Conservation (phyloP, 331 rosid species). For the Rhamnella rubrinervis region DNA sequence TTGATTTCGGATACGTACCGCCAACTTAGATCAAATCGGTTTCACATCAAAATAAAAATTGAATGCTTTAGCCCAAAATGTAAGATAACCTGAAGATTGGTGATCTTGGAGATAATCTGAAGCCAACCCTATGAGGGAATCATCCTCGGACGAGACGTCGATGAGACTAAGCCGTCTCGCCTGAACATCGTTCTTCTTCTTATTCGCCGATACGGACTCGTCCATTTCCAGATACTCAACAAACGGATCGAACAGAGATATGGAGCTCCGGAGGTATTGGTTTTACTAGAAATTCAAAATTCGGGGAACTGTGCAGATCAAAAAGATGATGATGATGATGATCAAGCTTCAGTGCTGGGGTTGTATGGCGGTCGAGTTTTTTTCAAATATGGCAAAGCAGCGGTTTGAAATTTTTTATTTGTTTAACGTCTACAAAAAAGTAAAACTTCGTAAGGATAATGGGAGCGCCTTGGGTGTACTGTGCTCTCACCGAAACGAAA, state of each 20-base stretch:
- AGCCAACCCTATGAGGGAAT: slow-evolving; percentile 63
- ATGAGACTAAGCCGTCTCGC: slow-evolving; percentile 80
- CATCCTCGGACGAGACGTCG: slow-evolving; percentile 87
- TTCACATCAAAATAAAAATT: neutral
- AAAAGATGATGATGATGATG: slow-evolving; percentile 5
- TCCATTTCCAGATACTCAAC: slow-evolving; percentile 33
- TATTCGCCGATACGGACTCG: slow-evolving; percentile 11
- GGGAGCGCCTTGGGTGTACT: slow-evolving; percentile 17
- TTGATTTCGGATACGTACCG: neutral
- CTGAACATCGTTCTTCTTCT: slow-evolving; percentile 25
- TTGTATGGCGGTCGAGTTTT: slow-evolving; percentile 13
- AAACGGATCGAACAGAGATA: slow-evolving; percentile 12
- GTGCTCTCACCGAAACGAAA: neutral
- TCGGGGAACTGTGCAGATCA: neutral
- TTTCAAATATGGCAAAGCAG: slow-evolving; percentile 56
- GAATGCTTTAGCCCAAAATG: too few species aligned
- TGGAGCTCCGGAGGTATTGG: neutral
- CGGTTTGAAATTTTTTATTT: slow-evolving; percentile 23
- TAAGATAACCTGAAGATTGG: slow-evolving; percentile 37
- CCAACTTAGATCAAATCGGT: neutral
- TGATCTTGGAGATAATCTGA: slow-evolving; percentile 23
- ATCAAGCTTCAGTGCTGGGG: neutral
- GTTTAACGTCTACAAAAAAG: neutral
- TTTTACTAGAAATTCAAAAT: slow-evolving; percentile 11
- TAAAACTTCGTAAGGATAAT: too few species aligned